phyloP scores from a whole-genome alignment of 164 flowering plant species.

The Berberis thunbergii region DNA sequence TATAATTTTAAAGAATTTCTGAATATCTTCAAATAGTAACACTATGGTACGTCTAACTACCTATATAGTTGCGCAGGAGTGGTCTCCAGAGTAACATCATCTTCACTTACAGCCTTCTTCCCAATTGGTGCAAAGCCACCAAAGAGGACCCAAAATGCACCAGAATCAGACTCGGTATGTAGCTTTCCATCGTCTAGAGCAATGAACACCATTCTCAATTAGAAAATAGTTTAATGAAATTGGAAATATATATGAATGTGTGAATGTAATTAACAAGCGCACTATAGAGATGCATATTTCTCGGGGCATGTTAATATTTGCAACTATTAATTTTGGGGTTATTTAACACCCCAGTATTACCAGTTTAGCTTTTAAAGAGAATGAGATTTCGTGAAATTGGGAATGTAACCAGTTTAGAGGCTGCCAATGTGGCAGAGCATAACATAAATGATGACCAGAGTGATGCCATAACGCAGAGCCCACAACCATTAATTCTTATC shows the following conservation, averaged over 20 bases:
- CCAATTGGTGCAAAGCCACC: slow-evolving; percentile 99
- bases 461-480: too few relatives aligned
- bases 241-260: background rate
- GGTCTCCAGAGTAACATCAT: slow-evolving; percentile 70
- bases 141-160: slow-evolving; percentile 95
- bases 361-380: too few relatives aligned
- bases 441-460: too few relatives aligned
- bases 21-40: background rate
- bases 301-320: too few relatives aligned
- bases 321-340: too few relatives aligned
- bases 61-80: slow-evolving; percentile 78
- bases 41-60: slow-evolving; percentile 22
- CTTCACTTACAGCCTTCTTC: slow-evolving; percentile 73
- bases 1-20: background rate
- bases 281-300: too few relatives aligned
- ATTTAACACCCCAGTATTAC: too few relatives aligned
- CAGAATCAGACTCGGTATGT: slow-evolving; percentile 88
- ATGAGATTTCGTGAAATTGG: too few relatives aligned
- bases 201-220: slow-evolving; percentile 6
- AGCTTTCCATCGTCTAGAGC: slow-evolving; percentile 89
- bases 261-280: too few relatives aligned
- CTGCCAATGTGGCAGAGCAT: too few relatives aligned
- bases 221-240: background rate
- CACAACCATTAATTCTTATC: too few relatives aligned
- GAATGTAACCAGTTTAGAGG: too few relatives aligned